Conservation (phyloP, 2,329 filamentous ascomycete species). For the Colletotrichum sp. region DNA sequence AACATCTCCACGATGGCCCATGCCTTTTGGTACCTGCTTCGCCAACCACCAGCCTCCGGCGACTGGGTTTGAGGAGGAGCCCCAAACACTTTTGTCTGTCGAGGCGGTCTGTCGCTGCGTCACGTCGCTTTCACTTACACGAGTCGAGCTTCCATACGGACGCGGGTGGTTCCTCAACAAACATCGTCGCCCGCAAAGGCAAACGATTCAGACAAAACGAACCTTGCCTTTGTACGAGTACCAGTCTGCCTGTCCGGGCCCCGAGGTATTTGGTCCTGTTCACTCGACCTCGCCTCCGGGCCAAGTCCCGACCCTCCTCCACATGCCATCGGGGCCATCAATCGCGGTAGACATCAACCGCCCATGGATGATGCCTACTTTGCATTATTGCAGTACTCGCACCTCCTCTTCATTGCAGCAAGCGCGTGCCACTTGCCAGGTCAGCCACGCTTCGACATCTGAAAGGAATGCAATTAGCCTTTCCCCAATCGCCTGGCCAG, state of each 20-base stretch:
- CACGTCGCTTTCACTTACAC: not conserved
- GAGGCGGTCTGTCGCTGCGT: not conserved
- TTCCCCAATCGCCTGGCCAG: not conserved
- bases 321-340: not conserved
- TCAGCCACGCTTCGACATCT: not conserved
- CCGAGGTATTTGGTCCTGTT: not conserved
- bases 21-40: not conserved
- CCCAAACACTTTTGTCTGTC: not conserved
- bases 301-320: not conserved
- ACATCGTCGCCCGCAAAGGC: not conserved
- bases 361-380: not conserved
- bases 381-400: not conserved
- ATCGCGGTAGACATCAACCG: not conserved
- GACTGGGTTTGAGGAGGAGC: not conserved
- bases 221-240: not conserved
- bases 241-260: not conserved
- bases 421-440: not conserved
- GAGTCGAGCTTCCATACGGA: not conserved
- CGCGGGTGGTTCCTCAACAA: not conserved
- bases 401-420: not conserved
- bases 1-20: not conserved
- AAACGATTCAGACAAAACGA: not conserved
- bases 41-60: not conserved
- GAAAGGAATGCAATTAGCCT: not conserved
- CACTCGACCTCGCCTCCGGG: not conserved